Evolutionary conservation across 495 filamentous ascomycete species (phyloP).

Genomic region (Penicillium arizonense): DNA sequence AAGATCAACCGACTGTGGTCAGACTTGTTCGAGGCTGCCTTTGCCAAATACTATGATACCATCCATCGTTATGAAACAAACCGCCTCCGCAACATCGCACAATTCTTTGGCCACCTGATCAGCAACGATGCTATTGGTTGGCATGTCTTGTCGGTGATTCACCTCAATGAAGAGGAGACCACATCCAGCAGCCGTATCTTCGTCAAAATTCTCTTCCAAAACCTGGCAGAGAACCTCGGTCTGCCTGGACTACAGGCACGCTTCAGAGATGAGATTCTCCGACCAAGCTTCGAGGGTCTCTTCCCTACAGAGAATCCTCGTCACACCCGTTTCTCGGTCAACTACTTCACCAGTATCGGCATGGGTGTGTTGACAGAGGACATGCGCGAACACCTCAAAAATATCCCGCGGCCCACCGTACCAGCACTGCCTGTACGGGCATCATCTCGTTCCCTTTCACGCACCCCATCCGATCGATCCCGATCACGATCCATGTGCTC

Average conservation of each 20-base stretch:
- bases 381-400: slow-evolving; percentile 88
- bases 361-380: slow-evolving; percentile 93
- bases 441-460: slow-evolving; percentile 28
- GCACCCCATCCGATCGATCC: slow-evolving; percentile 40
- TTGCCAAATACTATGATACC: slow-evolving; percentile 92
- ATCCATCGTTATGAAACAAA: slow-evolving; percentile 98
- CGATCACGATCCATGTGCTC: slow-evolving; percentile 51
- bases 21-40: slow-evolving; percentile 83
- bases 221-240: slow-evolving; percentile 82
- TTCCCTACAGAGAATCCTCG: slow-evolving; percentile 86
- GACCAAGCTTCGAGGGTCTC: slow-evolving; percentile 76
- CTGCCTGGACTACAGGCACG: slow-evolving; percentile 73
- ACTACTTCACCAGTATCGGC: slow-evolving; percentile 97
- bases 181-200: slow-evolving; percentile 95
- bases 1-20: slow-evolving; percentile 94
- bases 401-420: slow-evolving; percentile 72
- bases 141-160: slow-evolving; percentile 81
- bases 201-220: slow-evolving; percentile 95
- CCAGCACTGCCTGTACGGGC: slow-evolving; percentile 59
- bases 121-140: slow-evolving; percentile 85
- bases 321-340: slow-evolving; percentile 95
- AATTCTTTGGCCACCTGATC: slow-evolving; percentile 91
- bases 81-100: slow-evolving; percentile 86
- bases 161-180: slow-evolving; percentile 94
- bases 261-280: slow-evolving; percentile 73